Evolutionary conservation across 106 monocot genomes (phyloP), one percentile per base, ranked within the genome.

Genomic region (Ottelia alismoides): DNA sequence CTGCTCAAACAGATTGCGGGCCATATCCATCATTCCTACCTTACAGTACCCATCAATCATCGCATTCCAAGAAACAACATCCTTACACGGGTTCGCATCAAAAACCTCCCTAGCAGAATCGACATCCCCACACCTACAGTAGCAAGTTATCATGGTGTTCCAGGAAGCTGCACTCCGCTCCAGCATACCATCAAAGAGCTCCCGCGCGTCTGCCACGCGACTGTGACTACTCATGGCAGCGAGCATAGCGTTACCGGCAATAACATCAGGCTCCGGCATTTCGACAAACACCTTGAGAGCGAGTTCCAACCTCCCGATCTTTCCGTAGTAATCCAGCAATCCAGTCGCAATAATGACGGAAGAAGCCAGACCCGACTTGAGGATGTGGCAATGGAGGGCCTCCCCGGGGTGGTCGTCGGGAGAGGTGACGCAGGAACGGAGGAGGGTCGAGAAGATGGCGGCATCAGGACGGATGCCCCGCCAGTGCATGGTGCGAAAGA

Each of bases 41-140:
- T 83, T 78, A 45, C 74, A 83, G 32, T 83, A 78, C 61, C 74
- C 83, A 55, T 78, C n/a, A n/a, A n/a, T n/a, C n/a, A n/a, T n/a
- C n/a, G n/a, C 66, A 65, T 83, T 83, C 83, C 77, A 74, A 12
- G 74, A 78, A 14, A 83, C 53, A n/a, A 78, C 35, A 48, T 77
- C 77, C 55, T 71, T 77, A 10, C 64, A 45, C 2, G 72, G 73
- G 45, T 77, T 76, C 30, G 12, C 21, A 28, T 77, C 70, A 61
- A 80, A 80, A 0, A 77, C 27, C 25, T 70, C 71, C 11, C 67
- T 27, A 0, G 74, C 73, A 0, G 56, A 76, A 88, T 26, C 47
- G 58, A 40, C 22, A 55, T 30, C 30, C 62, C 43, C 46, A 55
- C 21, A 84, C 76, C 12, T 88, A 88, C 0, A 74, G 25, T 77